phyloP scores from a whole-genome alignment of 2,329 filamentous ascomycete species.

The Nothomitra cinnamomea region DNA sequence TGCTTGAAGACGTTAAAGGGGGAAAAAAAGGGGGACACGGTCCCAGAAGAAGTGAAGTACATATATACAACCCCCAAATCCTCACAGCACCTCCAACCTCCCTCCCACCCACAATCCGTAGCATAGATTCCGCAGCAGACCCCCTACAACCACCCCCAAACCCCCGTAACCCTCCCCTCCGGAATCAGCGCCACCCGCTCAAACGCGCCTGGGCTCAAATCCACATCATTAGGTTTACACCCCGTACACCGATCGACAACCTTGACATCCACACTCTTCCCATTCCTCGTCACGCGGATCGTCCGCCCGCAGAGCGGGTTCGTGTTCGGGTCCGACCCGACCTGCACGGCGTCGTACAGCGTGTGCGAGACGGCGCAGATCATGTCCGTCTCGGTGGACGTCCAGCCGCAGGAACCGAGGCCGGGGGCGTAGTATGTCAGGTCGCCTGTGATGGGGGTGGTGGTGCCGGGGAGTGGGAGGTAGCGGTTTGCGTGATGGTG shows the following conservation, averaged over 20 bases:
- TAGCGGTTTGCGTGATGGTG: no score
- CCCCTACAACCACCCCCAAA: neutral
- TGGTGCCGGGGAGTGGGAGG: no score
- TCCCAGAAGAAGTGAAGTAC: no score
- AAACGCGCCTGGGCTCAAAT: neutral
- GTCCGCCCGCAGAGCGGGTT: conserved; percentile 55
- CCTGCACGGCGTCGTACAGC: conserved; percentile 46
- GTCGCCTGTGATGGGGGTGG: conserved; percentile 33
- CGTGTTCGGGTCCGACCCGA: conserved; percentile 45
- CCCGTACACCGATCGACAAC: conserved; percentile 64
- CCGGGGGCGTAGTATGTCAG: conserved; percentile 61
- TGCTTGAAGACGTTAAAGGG: no score
- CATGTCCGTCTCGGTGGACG: conserved; percentile 36
- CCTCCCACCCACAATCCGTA: no score
- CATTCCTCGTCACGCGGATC: conserved; percentile 45
- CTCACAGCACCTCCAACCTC: no score
- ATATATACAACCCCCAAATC: no score
- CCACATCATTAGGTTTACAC: conserved; percentile 26
- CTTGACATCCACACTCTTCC: conserved; percentile 26
- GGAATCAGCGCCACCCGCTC: neutral
- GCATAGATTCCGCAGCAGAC: no score
- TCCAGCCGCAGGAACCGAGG: conserved; percentile 48
- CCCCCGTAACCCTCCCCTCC: neutral
- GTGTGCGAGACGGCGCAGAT: conserved; percentile 45
- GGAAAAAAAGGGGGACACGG: no score